Evolutionary conservation across 306 rosid species (phyloP).

Genomic region (Vachellia collinsii): DNA sequence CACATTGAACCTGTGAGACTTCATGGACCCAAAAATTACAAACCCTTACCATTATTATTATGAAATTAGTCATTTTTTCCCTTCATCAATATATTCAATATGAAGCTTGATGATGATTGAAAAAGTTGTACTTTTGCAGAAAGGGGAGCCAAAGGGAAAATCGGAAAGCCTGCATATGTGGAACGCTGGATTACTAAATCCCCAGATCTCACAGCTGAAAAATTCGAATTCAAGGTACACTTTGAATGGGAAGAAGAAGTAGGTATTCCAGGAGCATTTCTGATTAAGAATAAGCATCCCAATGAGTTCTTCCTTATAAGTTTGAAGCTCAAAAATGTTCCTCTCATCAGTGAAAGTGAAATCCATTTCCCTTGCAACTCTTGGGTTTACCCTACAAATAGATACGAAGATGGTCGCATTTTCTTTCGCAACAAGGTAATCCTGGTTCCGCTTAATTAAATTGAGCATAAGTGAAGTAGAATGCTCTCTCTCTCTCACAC

Average conservation of each 20-base stretch:
- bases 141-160: constrained; percentile 44
- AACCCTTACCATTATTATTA: no score
- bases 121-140: background rate
- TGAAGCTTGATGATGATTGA: background rate
- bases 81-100: no score
- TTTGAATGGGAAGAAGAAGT: constrained; percentile 58
- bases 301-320: constrained; percentile 61
- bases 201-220: constrained; percentile 45
- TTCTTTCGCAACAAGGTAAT: constrained; percentile 65
- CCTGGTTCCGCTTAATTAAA: background rate
- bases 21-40: no score
- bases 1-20: no score
- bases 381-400: constrained; percentile 57
- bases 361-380: constrained; percentile 69
- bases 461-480: background rate
- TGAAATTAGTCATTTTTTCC: no score
- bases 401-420: constrained; percentile 50
- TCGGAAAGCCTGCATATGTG: constrained; percentile 55
- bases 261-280: constrained; percentile 65
- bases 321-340: constrained; percentile 61
- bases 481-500: no score
- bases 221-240: constrained; percentile 45
- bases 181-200: constrained; percentile 53
- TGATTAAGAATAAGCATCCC: constrained; percentile 47
- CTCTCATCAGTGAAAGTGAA: constrained; percentile 37